Conservation (phyloP, 73 alveolate genomes). For the Stentor coeruleus region DNA sequence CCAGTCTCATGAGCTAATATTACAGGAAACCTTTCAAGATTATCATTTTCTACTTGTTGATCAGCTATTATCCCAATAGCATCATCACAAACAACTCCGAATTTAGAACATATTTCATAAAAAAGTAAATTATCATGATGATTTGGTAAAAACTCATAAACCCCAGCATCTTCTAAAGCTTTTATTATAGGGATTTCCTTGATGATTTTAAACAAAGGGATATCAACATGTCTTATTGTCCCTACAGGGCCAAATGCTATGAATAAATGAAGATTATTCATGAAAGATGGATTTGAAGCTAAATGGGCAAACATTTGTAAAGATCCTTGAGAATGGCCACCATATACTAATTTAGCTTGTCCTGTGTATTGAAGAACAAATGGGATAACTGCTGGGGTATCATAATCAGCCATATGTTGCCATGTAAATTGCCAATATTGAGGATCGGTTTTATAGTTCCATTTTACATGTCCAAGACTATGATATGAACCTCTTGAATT, state of each 20-base stretch:
- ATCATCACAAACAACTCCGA: not conserved
- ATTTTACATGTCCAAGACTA: not conserved
- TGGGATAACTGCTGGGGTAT: conserved; percentile 47
- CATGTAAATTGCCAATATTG: conserved; percentile 48
- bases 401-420: conserved; percentile 58
- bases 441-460: not conserved
- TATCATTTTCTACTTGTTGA: not conserved
- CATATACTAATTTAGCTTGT: conserved; percentile 24
- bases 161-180: conserved; percentile 30
- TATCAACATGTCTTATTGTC: too few relatives aligned
- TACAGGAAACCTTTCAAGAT: not conserved
- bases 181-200: not conserved
- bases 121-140: conserved; percentile 38
- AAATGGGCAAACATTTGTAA: conserved; percentile 37
- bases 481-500: not conserved
- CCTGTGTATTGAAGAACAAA: conserved; percentile 28
- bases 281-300: too few relatives aligned
- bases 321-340: conserved; percentile 54
- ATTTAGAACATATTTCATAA: not conserved
- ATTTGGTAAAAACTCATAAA: too few relatives aligned
- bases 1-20: conserved; percentile 23
- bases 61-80: not conserved
- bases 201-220: not conserved
- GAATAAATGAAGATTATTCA: too few relatives aligned
- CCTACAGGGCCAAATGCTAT: too few relatives aligned